A percentile compares a stretch with the other conserved stretches of the same genome.
Evolutionary conservation across 192 early-diverging fungal genomes (phyloP).

Genomic region (Podila epigama): DNA sequence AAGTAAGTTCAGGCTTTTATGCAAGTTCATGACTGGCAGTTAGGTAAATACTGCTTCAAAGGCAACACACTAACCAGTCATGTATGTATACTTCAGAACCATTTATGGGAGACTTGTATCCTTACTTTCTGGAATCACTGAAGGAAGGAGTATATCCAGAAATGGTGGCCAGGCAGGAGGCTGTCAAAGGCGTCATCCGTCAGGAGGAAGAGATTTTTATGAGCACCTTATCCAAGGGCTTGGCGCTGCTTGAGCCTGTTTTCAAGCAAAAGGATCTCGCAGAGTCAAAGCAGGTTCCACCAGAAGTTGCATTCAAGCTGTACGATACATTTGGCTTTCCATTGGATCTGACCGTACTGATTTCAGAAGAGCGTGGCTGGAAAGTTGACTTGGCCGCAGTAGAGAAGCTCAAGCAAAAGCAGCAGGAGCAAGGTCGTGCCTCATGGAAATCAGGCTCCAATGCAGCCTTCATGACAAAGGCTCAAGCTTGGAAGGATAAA

Average conservation of each 20-base stretch:
- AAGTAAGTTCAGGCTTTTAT: constrained; percentile 29
- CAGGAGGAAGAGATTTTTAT: constrained; percentile 60
- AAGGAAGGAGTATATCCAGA: constrained; percentile 53
- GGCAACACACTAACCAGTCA: background rate
- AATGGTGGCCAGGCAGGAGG: constrained; percentile 41
- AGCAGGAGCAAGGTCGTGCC: constrained; percentile 52
- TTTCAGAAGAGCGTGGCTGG: constrained; percentile 66
- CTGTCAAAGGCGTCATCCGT: constrained; percentile 51
- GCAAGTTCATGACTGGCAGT: no score
- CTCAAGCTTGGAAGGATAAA: constrained; percentile 32
- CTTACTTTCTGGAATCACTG: constrained; percentile 52
- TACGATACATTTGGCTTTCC: constrained; percentile 70
- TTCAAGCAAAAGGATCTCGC: constrained; percentile 51
- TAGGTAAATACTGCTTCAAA: background rate
- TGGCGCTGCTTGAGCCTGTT: constrained; percentile 52
- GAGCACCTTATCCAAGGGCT: constrained; percentile 55
- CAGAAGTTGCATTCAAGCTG: constrained; percentile 59
- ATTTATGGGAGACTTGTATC: constrained; percentile 59
- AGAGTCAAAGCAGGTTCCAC: constrained; percentile 44
- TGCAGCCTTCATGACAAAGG: constrained; percentile 11
- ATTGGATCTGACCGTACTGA: constrained; percentile 59
- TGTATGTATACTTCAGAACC: constrained; percentile 40
- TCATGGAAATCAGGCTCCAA: constrained; percentile 55
- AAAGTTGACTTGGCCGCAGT: constrained; percentile 57
- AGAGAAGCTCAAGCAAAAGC: constrained; percentile 51